Conservation (phyloP, 352 stramenopile species). For the Peronospora farinosa region DNA sequence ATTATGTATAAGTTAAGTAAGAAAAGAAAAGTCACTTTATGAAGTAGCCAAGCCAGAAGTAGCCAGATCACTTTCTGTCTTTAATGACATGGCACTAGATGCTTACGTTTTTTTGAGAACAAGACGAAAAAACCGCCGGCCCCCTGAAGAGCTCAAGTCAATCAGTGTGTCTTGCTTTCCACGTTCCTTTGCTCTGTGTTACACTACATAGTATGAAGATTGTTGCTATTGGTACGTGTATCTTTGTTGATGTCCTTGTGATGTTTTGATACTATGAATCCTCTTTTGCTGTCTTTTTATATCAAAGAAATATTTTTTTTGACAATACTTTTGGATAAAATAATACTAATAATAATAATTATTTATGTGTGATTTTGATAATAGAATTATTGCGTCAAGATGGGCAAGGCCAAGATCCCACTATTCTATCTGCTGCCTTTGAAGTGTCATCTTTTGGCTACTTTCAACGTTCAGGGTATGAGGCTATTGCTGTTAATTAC, state of each 20-base stretch:
- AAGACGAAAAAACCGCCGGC: slow-evolving; percentile 7
- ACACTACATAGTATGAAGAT: slow-evolving; percentile 77
- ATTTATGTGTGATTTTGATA: no score
- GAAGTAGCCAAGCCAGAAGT: slow-evolving; percentile 14
- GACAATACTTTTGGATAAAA: background rate
- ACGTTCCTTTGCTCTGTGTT: background rate
- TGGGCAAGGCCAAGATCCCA: slow-evolving; percentile 47
- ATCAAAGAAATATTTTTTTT: no score
- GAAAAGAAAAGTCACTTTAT: background rate
- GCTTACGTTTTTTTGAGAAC: background rate
- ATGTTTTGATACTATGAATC: no score
- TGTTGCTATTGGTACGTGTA: slow-evolving; percentile 66
- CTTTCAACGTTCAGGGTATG: slow-evolving; percentile 80
- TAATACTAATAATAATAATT: no score
- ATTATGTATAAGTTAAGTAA: slow-evolving; percentile 18
- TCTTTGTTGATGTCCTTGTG: background rate
- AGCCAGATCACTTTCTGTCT: slow-evolving; percentile 13
- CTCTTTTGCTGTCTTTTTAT: background rate
- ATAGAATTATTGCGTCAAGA: slow-evolving; percentile 68
- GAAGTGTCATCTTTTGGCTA: slow-evolving; percentile 82
- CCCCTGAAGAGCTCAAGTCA: slow-evolving; percentile 17
- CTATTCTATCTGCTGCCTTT: slow-evolving; percentile 59
- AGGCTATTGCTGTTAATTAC: no score
- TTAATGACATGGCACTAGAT: slow-evolving; percentile 6
- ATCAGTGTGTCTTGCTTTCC: background rate